Conservation (phyloP, 2,329 filamentous ascomycete species). For the Penicillium sp. region DNA sequence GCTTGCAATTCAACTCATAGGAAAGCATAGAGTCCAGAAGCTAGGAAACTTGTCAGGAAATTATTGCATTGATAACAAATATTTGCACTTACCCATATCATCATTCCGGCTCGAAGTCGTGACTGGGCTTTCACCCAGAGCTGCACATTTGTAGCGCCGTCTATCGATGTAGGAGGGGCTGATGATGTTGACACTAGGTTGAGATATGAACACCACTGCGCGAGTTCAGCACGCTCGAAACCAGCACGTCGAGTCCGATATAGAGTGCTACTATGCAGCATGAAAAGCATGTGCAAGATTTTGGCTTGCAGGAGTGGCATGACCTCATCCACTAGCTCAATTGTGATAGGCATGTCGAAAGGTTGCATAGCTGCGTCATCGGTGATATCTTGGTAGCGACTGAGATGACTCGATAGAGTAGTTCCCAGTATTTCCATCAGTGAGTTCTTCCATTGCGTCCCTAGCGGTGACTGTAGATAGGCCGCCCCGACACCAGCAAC, state of each 20-base stretch:
- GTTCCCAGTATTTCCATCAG: neutral
- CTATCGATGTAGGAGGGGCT: neutral
- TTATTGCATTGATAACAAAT: neutral
- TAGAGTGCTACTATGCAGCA: neutral
- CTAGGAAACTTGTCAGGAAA: neutral
- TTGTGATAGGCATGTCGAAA: neutral
- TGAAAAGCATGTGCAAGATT: neutral
- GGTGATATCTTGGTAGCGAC: neutral
- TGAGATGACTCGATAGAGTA: neutral
- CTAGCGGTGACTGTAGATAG: neutral
- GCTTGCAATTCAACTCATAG: neutral
- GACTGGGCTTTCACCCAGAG: neutral
- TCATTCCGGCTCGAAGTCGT: neutral
- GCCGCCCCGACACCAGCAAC: neutral
- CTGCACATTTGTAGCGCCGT: neutral
- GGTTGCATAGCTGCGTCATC: neutral
- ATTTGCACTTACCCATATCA: neutral
- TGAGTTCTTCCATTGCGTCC: neutral
- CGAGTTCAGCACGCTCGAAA: neutral
- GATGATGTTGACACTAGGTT: neutral
- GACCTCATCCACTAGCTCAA: neutral
- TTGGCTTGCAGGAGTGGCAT: neutral
- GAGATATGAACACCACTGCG: neutral
- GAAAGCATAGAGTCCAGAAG: slow-evolving; percentile 1
- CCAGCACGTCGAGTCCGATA: neutral